A percentile compares a stretch with the other conserved stretches of the same genome.
phyloP scores from a whole-genome alignment of 768 basidiomycete species.

The Hygrophorus russula region DNA sequence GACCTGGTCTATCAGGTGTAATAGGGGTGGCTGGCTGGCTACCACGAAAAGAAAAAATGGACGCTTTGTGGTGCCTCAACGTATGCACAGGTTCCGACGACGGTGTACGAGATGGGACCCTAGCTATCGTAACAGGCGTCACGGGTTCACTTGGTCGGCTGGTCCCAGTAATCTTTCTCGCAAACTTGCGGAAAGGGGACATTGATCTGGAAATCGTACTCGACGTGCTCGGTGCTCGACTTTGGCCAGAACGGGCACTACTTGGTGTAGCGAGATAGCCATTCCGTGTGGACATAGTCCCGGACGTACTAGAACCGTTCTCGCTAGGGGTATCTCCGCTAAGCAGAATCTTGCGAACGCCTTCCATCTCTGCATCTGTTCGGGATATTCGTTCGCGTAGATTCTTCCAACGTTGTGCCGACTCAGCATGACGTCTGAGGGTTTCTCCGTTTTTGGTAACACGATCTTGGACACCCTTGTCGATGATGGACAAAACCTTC shows the following conservation, averaged over 20 bases:
- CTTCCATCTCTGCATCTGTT: slow-evolving; percentile 78
- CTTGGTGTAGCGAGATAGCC: slow-evolving; percentile 60
- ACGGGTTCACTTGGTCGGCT: slow-evolving; percentile 26
- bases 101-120: slow-evolving; percentile 28
- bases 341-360: slow-evolving; percentile 46
- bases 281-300: slow-evolving; percentile 37
- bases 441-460: slow-evolving; percentile 97
- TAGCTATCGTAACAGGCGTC: slow-evolving; percentile 38
- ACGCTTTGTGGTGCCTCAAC: slow-evolving; percentile 50
- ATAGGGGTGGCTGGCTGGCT: slow-evolving; percentile 30
- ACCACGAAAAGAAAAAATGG: slow-evolving; percentile 44
- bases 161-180: slow-evolving; percentile 51
- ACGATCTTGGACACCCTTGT: slow-evolving; percentile 86
- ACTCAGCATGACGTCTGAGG: slow-evolving; percentile 79
- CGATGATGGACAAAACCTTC: slow-evolving; percentile 87
- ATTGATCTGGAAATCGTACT: slow-evolving; percentile 64
- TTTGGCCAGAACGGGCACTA: slow-evolving; percentile 28
- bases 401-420: slow-evolving; percentile 75
- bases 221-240: slow-evolving; percentile 31
- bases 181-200: slow-evolving; percentile 72
- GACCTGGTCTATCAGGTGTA: slow-evolving; percentile 47
- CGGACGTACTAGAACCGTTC: slow-evolving; percentile 58
- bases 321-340: slow-evolving; percentile 52
- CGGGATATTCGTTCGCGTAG: slow-evolving; percentile 69
- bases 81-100: slow-evolving; percentile 43